phyloP scores from a whole-genome alignment of 352 stramenopile genomes.

The Globisporangium camurandrum region DNA sequence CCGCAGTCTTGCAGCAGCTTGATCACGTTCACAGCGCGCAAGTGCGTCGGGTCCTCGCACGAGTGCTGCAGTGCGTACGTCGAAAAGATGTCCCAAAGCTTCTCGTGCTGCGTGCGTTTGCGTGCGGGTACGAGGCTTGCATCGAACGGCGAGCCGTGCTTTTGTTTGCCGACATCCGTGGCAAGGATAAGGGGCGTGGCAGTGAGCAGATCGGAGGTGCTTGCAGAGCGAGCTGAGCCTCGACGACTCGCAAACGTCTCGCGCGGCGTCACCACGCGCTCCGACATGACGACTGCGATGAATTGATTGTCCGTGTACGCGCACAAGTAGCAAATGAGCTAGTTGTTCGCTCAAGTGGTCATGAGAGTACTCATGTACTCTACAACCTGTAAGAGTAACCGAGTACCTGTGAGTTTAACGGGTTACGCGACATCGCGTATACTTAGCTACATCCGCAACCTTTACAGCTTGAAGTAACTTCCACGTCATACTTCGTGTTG shows the following conservation, averaged over 20 bases:
- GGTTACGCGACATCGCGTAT: no score
- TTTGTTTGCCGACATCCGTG: conserved; percentile 24
- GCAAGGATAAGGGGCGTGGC: no score
- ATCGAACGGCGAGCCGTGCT: conserved; percentile 59
- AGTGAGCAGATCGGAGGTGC: background rate
- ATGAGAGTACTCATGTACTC: no score
- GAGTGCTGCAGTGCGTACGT: conserved; percentile 68
- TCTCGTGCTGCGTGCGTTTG: conserved; percentile 57
- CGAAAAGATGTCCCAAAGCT: conserved; percentile 75
- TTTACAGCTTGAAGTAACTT: no score
- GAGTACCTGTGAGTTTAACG: no score
- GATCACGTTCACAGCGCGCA: conserved; percentile 58
- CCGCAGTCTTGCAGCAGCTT: conserved; percentile 74
- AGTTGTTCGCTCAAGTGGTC: no score
- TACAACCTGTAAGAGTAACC: no score
- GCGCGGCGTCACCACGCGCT: conserved; percentile 7
- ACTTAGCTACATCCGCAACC: no score
- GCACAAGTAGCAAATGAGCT: no score
- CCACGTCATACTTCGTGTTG: no score
- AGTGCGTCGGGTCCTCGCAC: conserved; percentile 67
- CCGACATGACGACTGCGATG: conserved; percentile 2
- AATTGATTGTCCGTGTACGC: no score
- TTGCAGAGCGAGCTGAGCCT: background rate
- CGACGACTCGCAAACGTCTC: conserved; percentile 5
- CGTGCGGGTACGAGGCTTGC: conserved; percentile 40